Conservation (phyloP, 2,329 filamentous ascomycete species). For the Claviceps digitariae region DNA sequence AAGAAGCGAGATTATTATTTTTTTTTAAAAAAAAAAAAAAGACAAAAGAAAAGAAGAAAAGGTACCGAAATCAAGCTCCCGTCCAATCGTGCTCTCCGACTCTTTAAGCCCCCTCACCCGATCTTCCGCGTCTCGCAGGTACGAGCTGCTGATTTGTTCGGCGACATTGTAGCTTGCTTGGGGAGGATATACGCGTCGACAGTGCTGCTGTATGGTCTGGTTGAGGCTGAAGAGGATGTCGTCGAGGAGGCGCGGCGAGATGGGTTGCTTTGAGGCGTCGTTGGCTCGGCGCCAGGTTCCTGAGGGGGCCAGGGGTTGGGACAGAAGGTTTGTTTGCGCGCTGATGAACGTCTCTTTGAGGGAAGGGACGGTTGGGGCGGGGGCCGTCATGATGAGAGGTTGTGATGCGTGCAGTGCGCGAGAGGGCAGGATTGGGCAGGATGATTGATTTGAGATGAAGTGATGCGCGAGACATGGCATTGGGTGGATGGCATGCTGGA, state of each 20-base stretch:
- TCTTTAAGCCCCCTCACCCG: constrained; percentile 21
- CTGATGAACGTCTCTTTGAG: constrained; percentile 53
- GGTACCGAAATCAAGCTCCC: constrained; percentile 32
- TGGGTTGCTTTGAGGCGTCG: constrained; percentile 23
- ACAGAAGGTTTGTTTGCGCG: constrained; percentile 48
- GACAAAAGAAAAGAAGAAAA: neutral
- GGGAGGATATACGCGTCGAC: constrained; percentile 50
- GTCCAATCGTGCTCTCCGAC: constrained; percentile 22
- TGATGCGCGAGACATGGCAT: too few species aligned
- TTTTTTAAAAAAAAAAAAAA: neutral
- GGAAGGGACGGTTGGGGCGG: constrained; percentile 41
- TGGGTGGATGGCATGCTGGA: too few species aligned
- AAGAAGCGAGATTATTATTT: constrained; percentile 6
- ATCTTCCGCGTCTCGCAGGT: constrained; percentile 35
- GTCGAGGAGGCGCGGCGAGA: constrained; percentile 38
- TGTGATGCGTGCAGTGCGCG: neutral
- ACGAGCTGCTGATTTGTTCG: constrained; percentile 57
- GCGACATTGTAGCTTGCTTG: constrained; percentile 59
- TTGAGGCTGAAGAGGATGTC: constrained; percentile 47
- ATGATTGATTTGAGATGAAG: too few species aligned
- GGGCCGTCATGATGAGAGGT: neutral
- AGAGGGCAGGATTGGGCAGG: too few species aligned
- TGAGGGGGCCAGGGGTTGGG: constrained; percentile 43
- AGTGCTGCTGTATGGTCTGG: constrained; percentile 49
- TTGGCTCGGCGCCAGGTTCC: constrained; percentile 37